Evolutionary conservation across 2,329 filamentous ascomycete species (phyloP), one percentile per base, ranked within the genome.

Genomic region (Exophiala viscosa): DNA sequence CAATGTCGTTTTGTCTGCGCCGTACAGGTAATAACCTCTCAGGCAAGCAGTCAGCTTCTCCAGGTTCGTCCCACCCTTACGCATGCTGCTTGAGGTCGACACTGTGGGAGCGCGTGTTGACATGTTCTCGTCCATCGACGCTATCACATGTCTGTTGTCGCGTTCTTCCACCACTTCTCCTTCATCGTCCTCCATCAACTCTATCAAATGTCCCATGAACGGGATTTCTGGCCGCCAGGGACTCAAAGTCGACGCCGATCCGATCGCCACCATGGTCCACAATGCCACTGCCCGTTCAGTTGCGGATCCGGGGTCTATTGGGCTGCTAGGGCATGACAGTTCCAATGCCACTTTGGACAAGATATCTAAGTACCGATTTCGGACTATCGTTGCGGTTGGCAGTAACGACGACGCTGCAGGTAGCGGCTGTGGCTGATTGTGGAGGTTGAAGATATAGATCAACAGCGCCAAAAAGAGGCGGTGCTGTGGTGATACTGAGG

Each of bases 141-240:
- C 10, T 41, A 10, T 8, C 28, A 11, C 35, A 13, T 8, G 14
- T 14, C 14, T 9, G 8, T 23, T 5, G 20, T 33, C 11, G 3
- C 15, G 13, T 8, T 18, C 10, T 11, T 9, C 20, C 7, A n/a
- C 33, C 7, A 28, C 46, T 5, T 41, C 41, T 14, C 20, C 38
- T 9, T 40, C 20, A 33, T 57, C 50, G 15, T 57, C 28, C 28
- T 53, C 50, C 54, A 57, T 57, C 54, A 35, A 53, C 4, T 50
- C 50, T 15, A 57, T 57, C 45, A 57, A 14, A 23, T 57, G 54
- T 9, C 54, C 54, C 54, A 57, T 57, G 54, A 57, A 57, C n/a
- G 54, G 54, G 33, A 57, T 57, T 8, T 57, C 50, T 8, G 53
- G 36, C 3, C 54, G 35, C 54, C 54, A 57, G 2, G 54, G 54